Conservation (phyloP, 306 rosid genomes). For the Gastrolobium villosum region DNA sequence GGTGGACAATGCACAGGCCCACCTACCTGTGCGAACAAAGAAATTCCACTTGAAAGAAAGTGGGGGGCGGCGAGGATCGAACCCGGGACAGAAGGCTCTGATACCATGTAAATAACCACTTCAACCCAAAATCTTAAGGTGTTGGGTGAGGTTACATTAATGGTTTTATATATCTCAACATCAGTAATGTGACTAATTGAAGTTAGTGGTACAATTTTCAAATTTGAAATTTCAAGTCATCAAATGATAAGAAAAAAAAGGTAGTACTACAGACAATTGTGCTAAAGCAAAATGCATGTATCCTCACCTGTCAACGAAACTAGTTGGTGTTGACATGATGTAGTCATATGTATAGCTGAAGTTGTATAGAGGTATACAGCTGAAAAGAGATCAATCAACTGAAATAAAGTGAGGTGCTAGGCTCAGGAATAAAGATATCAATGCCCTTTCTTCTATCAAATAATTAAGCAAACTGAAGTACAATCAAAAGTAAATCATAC, state of each 20-base stretch:
- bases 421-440: conserved; percentile 17
- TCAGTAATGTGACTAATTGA: not conserved
- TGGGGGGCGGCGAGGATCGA: too few relatives aligned
- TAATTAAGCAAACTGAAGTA: conserved; percentile 26
- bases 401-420: conserved; percentile 65
- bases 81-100: too few relatives aligned
- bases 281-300: conserved; percentile 6
- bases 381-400: conserved; percentile 79
- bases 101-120: too few relatives aligned
- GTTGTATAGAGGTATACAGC: conserved; percentile 97
- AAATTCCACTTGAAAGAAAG: too few relatives aligned
- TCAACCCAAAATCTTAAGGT: too few relatives aligned
- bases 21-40: too few relatives aligned
- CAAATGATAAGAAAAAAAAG: not conserved
- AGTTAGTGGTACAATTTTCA: not conserved
- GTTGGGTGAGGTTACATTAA: too few relatives aligned
- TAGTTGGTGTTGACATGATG: conserved; percentile 83
- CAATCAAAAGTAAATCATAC: not conserved
- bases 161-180: too few relatives aligned
- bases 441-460: conserved; percentile 24
- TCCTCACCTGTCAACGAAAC: conserved; percentile 96
- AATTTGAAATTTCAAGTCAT: not conserved
- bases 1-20: too few relatives aligned
- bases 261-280: conserved; percentile 6
- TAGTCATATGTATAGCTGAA: conserved; percentile 94